Percentiles rank a stretch among this genome's conserved stretches.
Conservation (phyloP, 805 yeast species). For the Jamesozyma rosinii region DNA sequence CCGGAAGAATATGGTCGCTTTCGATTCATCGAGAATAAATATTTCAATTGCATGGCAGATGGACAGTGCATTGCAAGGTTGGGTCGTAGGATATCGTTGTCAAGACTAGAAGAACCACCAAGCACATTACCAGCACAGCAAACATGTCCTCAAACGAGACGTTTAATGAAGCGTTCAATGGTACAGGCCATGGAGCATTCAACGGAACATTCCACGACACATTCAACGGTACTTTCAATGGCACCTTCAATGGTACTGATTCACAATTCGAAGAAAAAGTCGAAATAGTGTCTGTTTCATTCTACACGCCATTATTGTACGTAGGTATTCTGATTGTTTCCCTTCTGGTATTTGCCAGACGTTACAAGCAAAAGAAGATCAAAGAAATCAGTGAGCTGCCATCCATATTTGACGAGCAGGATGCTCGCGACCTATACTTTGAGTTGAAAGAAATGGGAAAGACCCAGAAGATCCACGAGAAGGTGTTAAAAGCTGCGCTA, state of each 20-base stretch:
- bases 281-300: conserved; percentile 38
- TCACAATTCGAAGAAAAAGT: conserved; percentile 19
- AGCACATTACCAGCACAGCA: neutral
- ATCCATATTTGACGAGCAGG: conserved; percentile 67
- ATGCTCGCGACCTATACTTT: conserved; percentile 53
- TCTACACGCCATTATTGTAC: conserved; percentile 68
- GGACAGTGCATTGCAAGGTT: neutral
- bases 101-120: neutral
- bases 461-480: conserved; percentile 47
- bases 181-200: conserved; percentile 4
- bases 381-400: conserved; percentile 47
- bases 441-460: conserved; percentile 41
- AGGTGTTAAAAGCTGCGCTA: conserved; percentile 61
- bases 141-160: conserved; percentile 3
- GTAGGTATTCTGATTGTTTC: conserved; percentile 60
- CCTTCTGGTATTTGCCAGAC: conserved; percentile 57
- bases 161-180: conserved; percentile 5
- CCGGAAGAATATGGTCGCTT: too few relatives aligned
- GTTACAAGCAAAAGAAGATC: conserved; percentile 50
- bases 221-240: conserved; percentile 7
- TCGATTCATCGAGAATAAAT: neutral
- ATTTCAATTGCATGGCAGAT: neutral
- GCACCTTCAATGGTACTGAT: conserved; percentile 2
- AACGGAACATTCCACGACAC: conserved; percentile 4
- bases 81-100: neutral